Conservation (phyloP, 2,329 filamentous ascomycete genomes). For the Phialophora expanda region DNA sequence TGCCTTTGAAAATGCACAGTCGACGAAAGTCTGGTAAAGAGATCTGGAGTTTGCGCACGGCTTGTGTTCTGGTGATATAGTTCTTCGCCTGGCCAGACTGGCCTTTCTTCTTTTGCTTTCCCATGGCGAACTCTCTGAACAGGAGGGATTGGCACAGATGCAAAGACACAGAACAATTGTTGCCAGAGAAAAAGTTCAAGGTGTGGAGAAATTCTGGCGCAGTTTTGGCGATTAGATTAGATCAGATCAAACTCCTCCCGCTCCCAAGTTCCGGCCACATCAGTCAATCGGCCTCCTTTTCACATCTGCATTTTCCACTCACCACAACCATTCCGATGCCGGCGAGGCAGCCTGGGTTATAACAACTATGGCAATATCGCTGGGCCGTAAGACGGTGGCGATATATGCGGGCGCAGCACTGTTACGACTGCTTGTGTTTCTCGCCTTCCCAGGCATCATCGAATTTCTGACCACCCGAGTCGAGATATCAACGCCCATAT, state of each 20-base stretch:
- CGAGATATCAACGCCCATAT: constrained; percentile 95
- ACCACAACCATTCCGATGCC: constrained; percentile 5
- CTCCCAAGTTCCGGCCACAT: constrained; percentile 10
- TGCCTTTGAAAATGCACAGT: constrained; percentile 99
- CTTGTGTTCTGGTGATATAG: constrained; percentile 96
- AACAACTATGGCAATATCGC: constrained; percentile 50
- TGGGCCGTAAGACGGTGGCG: constrained; percentile 65
- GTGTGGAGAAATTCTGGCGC: constrained; percentile 6
- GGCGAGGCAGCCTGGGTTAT: constrained; percentile 5
- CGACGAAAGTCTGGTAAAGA: constrained; percentile 96
- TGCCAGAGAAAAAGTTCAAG: constrained; percentile 24
- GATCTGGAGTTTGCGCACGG: constrained; percentile 96
- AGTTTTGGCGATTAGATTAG: neutral
- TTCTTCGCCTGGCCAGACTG: constrained; percentile 93
- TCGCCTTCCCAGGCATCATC: constrained; percentile 80
- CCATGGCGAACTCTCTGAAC: constrained; percentile 56
- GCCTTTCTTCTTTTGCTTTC: constrained; percentile 86
- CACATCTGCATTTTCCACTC: neutral
- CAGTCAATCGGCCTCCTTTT: constrained; percentile 29
- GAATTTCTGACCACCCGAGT: constrained; percentile 87
- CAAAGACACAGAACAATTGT: constrained; percentile 14
- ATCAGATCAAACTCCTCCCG: neutral
- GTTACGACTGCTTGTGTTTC: constrained; percentile 78
- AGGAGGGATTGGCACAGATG: constrained; percentile 3
- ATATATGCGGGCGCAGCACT: constrained; percentile 78